A percentile compares a stretch with the other conserved stretches of the same genome.
Conservation (phyloP, 768 basidiomycete species). For the Leccinellum rugosiceps region DNA sequence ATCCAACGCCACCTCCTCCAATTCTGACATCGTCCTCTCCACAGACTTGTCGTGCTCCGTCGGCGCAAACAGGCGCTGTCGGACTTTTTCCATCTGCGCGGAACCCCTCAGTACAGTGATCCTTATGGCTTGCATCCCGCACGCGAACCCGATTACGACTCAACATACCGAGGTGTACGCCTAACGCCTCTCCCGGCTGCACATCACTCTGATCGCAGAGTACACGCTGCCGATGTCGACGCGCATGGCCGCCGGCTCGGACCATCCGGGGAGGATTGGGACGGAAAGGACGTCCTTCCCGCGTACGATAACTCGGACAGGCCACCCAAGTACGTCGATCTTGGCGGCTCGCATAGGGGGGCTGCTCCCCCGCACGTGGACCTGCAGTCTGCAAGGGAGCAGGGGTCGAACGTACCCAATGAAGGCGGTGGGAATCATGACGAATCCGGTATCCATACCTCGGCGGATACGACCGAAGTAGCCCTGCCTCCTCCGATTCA, state of each 20-base stretch:
- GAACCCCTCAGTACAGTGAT: background rate
- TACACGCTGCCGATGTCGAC: constrained; percentile 39
- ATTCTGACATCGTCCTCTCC: constrained; percentile 1
- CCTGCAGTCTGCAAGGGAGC: constrained; percentile 1
- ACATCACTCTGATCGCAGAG: constrained; percentile 20
- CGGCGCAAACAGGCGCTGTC: constrained; percentile 15
- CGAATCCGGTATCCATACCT: background rate
- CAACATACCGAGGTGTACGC: constrained; percentile 14
- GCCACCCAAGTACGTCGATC: constrained; percentile 45
- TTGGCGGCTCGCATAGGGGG: constrained; percentile 3
- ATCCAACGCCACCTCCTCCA: background rate
- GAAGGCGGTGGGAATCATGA: background rate
- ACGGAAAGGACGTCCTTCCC: constrained; percentile 46
- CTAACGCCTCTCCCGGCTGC: constrained; percentile 22
- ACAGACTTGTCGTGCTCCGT: constrained; percentile 24
- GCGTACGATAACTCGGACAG: constrained; percentile 45
- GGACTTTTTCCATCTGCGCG: constrained; percentile 20
- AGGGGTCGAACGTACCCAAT: background rate
- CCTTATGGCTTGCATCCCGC: constrained; percentile 3
- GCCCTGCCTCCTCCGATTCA: background rate
- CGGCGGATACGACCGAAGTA: background rate
- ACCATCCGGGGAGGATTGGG: constrained; percentile 30
- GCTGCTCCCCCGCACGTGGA: background rate
- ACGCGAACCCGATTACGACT: background rate
- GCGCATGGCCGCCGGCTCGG: constrained; percentile 37